Evolutionary conservation across 768 basidiomycete genomes (phyloP), one percentile per base, ranked within the genome.

Genomic region (Wakefieldia striispora): DNA sequence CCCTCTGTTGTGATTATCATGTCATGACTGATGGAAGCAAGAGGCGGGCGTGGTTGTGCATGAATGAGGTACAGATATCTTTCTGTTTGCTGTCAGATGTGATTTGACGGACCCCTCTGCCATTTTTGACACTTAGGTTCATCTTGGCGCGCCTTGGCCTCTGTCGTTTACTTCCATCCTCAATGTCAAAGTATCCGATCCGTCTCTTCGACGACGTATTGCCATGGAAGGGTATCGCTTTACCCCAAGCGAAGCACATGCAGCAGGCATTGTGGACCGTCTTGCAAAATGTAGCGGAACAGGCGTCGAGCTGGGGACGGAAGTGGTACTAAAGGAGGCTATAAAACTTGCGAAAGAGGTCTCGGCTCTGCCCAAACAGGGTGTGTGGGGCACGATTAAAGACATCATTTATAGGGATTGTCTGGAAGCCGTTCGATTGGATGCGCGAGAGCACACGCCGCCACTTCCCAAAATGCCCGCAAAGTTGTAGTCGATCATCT

Each of bases 1-100:
- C 91, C 3, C 68, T 97, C 42, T 79, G 77, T 4, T 95, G 91
- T 64, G 93, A 97, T 67, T 94, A 90, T 70, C 81, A 93, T 35
- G 77, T 95, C 47, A 93, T 95, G 84, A 89, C 83, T 13, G 84
- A 89, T 56, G 92, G 86, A 14, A 83, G 74, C 59, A 79, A 77
- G 57, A 84, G 84, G 26, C 83, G 84, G 60, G 85, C 87, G 1
- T 94, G 91, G 87, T 69, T 90, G 44, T 90, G 85, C 64, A 95
- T 97, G 93, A 97, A 95, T 62, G 94, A 95, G 73, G 87, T 89
- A 51, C 3, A 2, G 39, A 34, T 7, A 3, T 17, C 17, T 8
- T n/a, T 37, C 21, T 29, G 3, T 46, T 23, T 8, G 5, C 35
- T 27, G 17, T 45, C 21, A 3, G 6, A 41, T 29, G 5, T n/a